A percentile compares a stretch with the other conserved stretches of the same genome.
Evolutionary conservation across 768 basidiomycete genomes (phyloP).

Genomic region (Macrolepiota albuminosa): DNA sequence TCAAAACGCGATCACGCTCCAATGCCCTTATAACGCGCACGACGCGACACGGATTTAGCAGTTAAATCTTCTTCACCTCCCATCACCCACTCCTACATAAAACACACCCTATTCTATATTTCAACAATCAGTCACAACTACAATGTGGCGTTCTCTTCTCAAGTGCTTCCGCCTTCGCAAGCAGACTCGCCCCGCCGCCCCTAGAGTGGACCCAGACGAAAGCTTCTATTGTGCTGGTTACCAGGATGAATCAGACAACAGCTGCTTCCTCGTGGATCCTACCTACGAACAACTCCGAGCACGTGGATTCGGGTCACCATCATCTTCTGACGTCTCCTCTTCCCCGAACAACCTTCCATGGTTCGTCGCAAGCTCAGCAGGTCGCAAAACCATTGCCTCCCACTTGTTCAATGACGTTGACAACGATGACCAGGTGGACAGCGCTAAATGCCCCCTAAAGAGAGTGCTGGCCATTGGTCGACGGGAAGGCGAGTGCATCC

Average conservation of each 20-base stretch:
- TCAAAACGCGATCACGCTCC: background rate
- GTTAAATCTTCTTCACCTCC: background rate
- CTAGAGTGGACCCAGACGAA: background rate
- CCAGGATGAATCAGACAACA: background rate
- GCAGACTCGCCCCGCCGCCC: too few species aligned
- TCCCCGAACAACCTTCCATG: background rate
- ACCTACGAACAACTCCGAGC: background rate
- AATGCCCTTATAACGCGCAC: background rate
- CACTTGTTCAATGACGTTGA: background rate
- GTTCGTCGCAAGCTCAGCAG: background rate
- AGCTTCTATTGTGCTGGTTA: background rate
- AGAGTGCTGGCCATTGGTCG: slow-evolving; percentile 1
- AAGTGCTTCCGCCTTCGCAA: background rate
- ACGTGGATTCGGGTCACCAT: background rate
- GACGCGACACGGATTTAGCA: background rate
- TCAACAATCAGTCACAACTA: background rate
- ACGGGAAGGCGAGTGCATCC: background rate
- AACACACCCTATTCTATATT: background rate
- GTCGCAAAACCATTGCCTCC: background rate
- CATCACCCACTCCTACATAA: background rate
- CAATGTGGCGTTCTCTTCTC: slow-evolving; percentile 1
- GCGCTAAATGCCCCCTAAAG: background rate
- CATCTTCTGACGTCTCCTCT: background rate
- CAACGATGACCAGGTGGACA: background rate
- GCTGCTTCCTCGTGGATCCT: background rate